Conservation (phyloP, 176 grass and related monocot species). For the Bromus sterilis region DNA sequence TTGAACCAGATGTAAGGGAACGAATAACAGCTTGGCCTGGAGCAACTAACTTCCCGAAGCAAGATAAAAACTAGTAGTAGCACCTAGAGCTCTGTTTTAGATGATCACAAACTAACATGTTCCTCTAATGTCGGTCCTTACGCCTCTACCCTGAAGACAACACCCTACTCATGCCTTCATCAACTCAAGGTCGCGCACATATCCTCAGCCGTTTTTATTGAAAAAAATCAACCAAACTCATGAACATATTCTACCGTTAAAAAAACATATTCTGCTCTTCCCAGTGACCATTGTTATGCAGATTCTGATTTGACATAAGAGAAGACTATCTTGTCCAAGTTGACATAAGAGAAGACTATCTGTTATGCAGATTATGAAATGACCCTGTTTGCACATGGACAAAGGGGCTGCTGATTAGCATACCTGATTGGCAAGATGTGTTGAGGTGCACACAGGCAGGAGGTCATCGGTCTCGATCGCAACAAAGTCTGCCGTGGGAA, state of each 20-base stretch:
- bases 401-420: background rate
- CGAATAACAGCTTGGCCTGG: background rate
- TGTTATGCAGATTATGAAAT: background rate
- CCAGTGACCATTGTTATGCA: background rate
- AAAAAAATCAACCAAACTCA: background rate
- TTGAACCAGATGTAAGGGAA: background rate
- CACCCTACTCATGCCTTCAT: background rate
- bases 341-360: background rate
- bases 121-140: background rate
- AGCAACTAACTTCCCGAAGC: slow-evolving; percentile 17
- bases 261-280: background rate
- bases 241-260: background rate
- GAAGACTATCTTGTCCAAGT: background rate
- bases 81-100: background rate
- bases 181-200: too few relatives aligned
- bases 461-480: background rate
- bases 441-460: background rate
- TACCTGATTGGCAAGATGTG: background rate
- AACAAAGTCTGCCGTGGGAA: background rate
- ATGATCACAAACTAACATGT: background rate
- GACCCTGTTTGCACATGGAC: background rate
- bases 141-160: too few relatives aligned
- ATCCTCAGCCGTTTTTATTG: too few relatives aligned
- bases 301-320: background rate
- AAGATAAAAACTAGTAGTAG: slow-evolving; percentile 3